Base-by-base conservation (phyloP, 202 grass and related monocot genomes). In the Schoenoplectus tabernaemontani region DNA sequence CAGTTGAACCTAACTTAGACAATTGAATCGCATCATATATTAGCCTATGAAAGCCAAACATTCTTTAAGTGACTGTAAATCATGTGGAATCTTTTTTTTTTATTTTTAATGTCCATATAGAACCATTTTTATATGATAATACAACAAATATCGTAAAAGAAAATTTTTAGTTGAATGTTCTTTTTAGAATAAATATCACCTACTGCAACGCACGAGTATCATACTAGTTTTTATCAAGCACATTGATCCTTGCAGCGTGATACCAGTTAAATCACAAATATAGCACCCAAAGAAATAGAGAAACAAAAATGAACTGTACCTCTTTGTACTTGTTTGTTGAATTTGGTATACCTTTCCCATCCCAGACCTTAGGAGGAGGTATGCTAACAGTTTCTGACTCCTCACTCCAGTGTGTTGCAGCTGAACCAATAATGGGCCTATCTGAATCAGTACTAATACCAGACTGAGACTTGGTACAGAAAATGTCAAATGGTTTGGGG, bases 301-400 rank as follows among this genome's bases (percentile, higher is more conserved):
- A 88, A 64, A 33, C 11, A 63, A 72, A 69, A 24, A 54, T 20
- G 76, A 42, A 83, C 33, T 79, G 80, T 87, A 98, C 95, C 85
- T 99, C 96, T 92, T 93, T 99, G 60, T 99, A 99, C 61, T 96
- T 99, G 72, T 95, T 99, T 42, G 96, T 99, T 28, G 92, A 99
- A 73, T 99, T 99, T 59, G 96, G 96, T 81, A 99, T 99, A 78
- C 96, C 96, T 78, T 96, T 95, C 81, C 96, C 88, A 82, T 99
- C 96, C 87, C 88, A 91, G 64, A 79, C 86, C 81, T 91, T 87
- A 33, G 86, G 77, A 67, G 71, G 77, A 60, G 78, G 59, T 43
- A 60, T 48, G 39, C 23, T 74, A 67, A 72, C 61, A 54, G 34
- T 82, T 67, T 76, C 79, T 7, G 85, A 84, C 33, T 85, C 96